phyloP scores from a whole-genome alignment of 1,139 yeast genomes.

The Scheffersomyces segobiensis region DNA sequence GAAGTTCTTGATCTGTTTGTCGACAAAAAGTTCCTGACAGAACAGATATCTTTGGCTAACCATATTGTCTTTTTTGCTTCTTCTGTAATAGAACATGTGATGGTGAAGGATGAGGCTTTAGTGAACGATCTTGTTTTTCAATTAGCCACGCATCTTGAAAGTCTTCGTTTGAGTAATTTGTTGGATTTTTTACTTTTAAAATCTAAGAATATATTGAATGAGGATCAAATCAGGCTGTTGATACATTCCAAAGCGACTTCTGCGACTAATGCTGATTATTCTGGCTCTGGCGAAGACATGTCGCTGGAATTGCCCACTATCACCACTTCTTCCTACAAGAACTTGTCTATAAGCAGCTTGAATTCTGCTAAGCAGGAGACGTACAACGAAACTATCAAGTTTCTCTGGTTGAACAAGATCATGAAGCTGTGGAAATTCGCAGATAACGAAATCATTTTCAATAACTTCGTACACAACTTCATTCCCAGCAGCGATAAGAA shows the following conservation, averaged over 20 bases:
- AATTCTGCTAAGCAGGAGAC: slow-evolving; percentile 5
- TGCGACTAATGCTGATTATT: not conserved
- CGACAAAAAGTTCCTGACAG: not conserved
- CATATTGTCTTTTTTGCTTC: not conserved
- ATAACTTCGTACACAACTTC: slow-evolving; percentile 10
- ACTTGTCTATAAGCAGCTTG: slow-evolving; percentile 7
- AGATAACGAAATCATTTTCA: slow-evolving; percentile 13
- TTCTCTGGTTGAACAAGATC: slow-evolving; percentile 29
- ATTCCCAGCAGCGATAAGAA: slow-evolving; percentile 7
- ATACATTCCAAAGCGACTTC: not conserved
- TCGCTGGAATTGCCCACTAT: not conserved
- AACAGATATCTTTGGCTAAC: not conserved
- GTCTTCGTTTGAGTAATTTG: not conserved
- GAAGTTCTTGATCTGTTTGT: slow-evolving; percentile 2
- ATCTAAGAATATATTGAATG: slow-evolving; percentile 3
- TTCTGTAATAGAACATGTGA: not conserved
- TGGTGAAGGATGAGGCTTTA: not conserved
- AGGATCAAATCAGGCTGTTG: slow-evolving; percentile 1
- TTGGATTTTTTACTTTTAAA: slow-evolving; percentile 6
- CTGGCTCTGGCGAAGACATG: not conserved
- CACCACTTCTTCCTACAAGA: slow-evolving; percentile 6
- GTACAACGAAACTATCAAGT: slow-evolving; percentile 13
- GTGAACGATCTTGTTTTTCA: not conserved
- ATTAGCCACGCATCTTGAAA: not conserved
- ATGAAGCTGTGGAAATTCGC: slow-evolving; percentile 28